Evolutionary conservation across 176 grass and related monocot species (phyloP), one percentile per base, ranked within the genome.

Genomic region (Melocanna baccifera): DNA sequence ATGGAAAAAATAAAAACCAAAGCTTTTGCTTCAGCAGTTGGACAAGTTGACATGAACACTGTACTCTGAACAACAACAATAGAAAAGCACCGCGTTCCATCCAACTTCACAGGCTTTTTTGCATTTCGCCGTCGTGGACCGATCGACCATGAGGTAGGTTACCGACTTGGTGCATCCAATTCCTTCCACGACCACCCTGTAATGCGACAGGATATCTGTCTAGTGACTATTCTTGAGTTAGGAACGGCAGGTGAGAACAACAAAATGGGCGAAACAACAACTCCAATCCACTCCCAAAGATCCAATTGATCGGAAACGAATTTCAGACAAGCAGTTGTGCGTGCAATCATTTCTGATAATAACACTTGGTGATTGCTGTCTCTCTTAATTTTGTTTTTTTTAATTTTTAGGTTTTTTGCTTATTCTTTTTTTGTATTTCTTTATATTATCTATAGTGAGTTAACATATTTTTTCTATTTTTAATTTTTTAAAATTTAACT

Each of bases 161-260:
- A 76, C 69, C 77, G 51, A 79, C 70, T 55, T 63, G 76, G 70
- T 77, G 77, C 66, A 51, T 62, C 76, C 77, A 12, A 41, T 12
- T n/a, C 26, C 16, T 75, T 23, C 37, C 76, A 50, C 68, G 76
- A 12, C 51, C 82, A 32, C 42, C 43, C 51, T 52, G 55, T 23
- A 36, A 9, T 40, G 82, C 71, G 43, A 81, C 83, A 76, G 23
- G 47, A 1, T 52, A 36, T 52, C 65, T 77, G 56, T 69, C 61
- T 46, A 67, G 56, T 14, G 69, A 67, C 80, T 42, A 56, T 43
- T 42, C 36, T 52, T 4, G 81, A 50, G 88, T 65, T 90, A 87
- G 89, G 89, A 90, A 72, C 28, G 63, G 74, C 74, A 87, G 84
- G 73, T 87, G 84, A 19, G 88, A 90, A 87, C 89, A 87, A 62